These are phyloP conservation scores for Didymellaceae sp. DNA, from an alignment of 2,329 filamentous ascomycete species.

Conservation along the genomic window DNA sequence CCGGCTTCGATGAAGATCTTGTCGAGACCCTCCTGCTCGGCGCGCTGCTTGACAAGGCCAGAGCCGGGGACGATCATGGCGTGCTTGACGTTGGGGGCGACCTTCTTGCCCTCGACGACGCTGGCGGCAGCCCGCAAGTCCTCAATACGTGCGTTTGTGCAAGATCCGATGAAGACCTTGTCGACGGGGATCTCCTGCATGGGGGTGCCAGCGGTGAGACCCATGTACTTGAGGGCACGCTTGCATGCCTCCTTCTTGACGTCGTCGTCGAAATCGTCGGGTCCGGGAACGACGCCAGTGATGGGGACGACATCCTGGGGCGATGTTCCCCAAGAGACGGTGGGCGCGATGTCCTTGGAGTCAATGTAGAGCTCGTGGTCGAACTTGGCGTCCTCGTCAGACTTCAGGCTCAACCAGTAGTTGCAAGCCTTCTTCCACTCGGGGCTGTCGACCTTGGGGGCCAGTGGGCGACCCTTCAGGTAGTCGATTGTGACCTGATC, in stretches of 20 bases:
- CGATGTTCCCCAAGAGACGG: slow-evolving; percentile 95
- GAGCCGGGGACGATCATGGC: slow-evolving; percentile 97
- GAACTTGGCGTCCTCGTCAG: slow-evolving; percentile 87
- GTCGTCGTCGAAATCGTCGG: slow-evolving; percentile 82
- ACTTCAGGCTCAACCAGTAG: slow-evolving; percentile 87
- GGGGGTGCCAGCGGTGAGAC: slow-evolving; percentile 79
- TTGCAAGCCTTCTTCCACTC: slow-evolving; percentile 88
- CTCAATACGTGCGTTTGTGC: slow-evolving; percentile 96
- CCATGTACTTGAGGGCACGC: slow-evolving; percentile 95
- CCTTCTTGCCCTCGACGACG: slow-evolving; percentile 84
- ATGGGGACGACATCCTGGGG: slow-evolving; percentile 97
- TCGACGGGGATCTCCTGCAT: slow-evolving; percentile 93
- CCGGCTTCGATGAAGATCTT: slow-evolving; percentile 91
- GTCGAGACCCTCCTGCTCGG: slow-evolving; percentile 89
- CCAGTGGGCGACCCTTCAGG: slow-evolving; percentile 87
- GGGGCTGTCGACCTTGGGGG: slow-evolving; percentile 80
- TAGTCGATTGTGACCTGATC: slow-evolving; percentile 95
- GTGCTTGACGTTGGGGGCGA: slow-evolving; percentile 87
- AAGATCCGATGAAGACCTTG: slow-evolving; percentile 98
- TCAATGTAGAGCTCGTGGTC: slow-evolving; percentile 90
- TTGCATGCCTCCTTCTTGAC: slow-evolving; percentile 80
- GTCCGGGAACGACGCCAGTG: slow-evolving; percentile 86
- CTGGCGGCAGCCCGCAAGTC: slow-evolving; percentile 87
- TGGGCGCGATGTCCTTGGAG: slow-evolving; percentile 90
- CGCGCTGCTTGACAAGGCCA: slow-evolving; percentile 89